Base-by-base conservation (phyloP, 345 rosid genomes). In the Citrus australasica region DNA sequence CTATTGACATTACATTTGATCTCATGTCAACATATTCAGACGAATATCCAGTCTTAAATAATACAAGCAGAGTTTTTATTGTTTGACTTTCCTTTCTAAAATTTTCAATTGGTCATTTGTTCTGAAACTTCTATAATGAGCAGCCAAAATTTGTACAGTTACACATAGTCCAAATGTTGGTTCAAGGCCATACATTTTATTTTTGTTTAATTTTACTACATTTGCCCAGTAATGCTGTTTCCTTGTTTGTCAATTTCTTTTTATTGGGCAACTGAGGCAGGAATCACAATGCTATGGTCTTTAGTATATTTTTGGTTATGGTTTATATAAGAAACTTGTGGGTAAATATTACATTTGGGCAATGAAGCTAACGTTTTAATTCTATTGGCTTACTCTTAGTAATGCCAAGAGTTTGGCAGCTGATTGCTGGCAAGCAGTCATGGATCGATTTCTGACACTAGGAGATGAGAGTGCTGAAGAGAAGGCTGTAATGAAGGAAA, bases 361-460 rank as follows among this genome's bases (percentile, higher is more conserved):
- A 70, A 63, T 65, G 62, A 76, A n/a, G 33, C 51, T 67, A 66
- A 76, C 21, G 1, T 21, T 75, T 55, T n/a, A 59, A 51, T 79
- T 25, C 24, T 71, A 81, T 84, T 78, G 78, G 68, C 67, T 19
- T 74, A 67, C 64, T 81, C 81, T 63, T 89, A 95, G 98, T 78
- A 79, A 78, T 79, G 87, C 93, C 5, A 71, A 72, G 59, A 83
- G 93, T 46, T 35, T 32, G 4, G 97, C 98, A 67, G 90, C 98
- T 19, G 94, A 86, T 77, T 87, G 91, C 76, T 93, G 98, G 97
- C 46, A 32, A 71, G 85, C 91, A 25, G 77, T 91, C 77, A 92
- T 95, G 98, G 98, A 95, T 83, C 90, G 93, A 2, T 61, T 81
- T 65, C 89, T 95, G 37, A 82, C 77, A 1, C 61, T 90, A 3